These are phyloP conservation scores for Mycotypha africana DNA, from an alignment of 371 early-diverging fungal species.

Conservation along the genomic window DNA sequence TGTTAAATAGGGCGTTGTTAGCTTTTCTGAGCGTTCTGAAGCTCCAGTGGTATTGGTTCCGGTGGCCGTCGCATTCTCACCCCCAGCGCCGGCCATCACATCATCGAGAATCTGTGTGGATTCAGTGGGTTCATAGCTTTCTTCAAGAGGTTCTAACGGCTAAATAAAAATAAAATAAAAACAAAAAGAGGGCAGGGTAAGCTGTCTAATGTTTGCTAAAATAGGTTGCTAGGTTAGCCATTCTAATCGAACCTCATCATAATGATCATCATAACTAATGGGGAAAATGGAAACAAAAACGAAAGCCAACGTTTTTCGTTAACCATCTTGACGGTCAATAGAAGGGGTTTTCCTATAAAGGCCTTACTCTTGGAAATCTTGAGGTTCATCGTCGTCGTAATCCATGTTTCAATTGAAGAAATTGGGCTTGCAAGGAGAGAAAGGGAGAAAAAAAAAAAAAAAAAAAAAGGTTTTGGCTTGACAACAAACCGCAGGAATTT, in stretches of 20 bases:
- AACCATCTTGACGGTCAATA: too few relatives aligned
- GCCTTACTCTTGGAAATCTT: conserved; percentile 22
- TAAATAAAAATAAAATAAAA: too few relatives aligned
- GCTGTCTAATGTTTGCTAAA: too few relatives aligned
- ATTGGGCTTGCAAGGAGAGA: background rate
- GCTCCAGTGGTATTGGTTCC: conserved; percentile 5
- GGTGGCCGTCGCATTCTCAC: background rate
- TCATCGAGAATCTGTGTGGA: conserved; percentile 27
- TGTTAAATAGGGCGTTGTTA: conserved; percentile 97
- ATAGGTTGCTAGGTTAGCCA: too few relatives aligned
- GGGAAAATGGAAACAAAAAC: background rate
- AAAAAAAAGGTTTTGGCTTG: too few relatives aligned
- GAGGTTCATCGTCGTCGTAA: conserved; percentile 26
- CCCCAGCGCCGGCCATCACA: conserved; percentile 14
- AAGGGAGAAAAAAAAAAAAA: conserved; percentile 7
- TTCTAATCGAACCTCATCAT: conserved; percentile 12
- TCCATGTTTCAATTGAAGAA: conserved; percentile 10
- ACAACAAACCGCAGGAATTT: too few relatives aligned
- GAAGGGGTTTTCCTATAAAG: too few relatives aligned
- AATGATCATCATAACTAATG: conserved; percentile 16
- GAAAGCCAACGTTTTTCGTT: background rate
- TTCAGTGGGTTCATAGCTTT: conserved; percentile 6
- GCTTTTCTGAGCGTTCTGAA: conserved; percentile 47
- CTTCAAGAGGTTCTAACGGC: conserved; percentile 4
- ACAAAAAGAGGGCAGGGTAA: too few relatives aligned